These are phyloP conservation scores for Citrus reticulata DNA, from an alignment of 345 rosid genomes.

Conservation along the genomic window DNA sequence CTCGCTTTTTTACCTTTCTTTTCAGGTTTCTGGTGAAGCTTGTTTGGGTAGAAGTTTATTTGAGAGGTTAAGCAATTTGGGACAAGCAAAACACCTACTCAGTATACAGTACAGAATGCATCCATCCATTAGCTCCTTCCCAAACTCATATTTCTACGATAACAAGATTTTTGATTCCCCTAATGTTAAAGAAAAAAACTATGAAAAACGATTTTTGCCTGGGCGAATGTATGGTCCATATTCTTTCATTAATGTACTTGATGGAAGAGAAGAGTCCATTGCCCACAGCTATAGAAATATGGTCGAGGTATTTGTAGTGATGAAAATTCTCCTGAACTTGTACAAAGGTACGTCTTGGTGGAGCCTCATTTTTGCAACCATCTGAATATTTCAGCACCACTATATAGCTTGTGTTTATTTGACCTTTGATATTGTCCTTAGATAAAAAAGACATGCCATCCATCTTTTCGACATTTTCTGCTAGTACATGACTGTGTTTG, in stretches of 20 bases:
- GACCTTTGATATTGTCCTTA: neutral
- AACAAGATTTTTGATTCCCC: constrained; percentile 2
- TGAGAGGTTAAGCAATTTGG: constrained; percentile 48
- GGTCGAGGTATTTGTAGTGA: constrained; percentile 41
- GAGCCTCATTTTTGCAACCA: neutral
- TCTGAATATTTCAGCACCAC: neutral
- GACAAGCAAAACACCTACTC: constrained; percentile 44
- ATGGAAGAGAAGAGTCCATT: neutral
- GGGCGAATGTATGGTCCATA: constrained; percentile 28
- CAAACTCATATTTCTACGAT: constrained; percentile 46
- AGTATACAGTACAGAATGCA: constrained; percentile 77
- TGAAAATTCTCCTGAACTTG: constrained; percentile 24
- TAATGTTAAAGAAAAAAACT: neutral
- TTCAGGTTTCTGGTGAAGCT: constrained; percentile 34
- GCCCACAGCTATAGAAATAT: constrained; percentile 16
- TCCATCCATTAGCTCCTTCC: constrained; percentile 63
- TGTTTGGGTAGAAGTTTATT: constrained; percentile 67
- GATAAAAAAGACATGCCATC: neutral
- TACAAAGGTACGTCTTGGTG: constrained; percentile 1
- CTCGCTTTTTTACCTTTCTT: neutral
- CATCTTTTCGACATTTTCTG: neutral
- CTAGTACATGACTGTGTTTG: neutral
- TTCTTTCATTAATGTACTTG: constrained; percentile 23
- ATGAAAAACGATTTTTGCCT: neutral
- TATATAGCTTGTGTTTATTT: neutral